Evolutionary conservation across 2,329 filamentous ascomycete genomes (phyloP).

Genomic region (Stachybotrys chartarum): DNA sequence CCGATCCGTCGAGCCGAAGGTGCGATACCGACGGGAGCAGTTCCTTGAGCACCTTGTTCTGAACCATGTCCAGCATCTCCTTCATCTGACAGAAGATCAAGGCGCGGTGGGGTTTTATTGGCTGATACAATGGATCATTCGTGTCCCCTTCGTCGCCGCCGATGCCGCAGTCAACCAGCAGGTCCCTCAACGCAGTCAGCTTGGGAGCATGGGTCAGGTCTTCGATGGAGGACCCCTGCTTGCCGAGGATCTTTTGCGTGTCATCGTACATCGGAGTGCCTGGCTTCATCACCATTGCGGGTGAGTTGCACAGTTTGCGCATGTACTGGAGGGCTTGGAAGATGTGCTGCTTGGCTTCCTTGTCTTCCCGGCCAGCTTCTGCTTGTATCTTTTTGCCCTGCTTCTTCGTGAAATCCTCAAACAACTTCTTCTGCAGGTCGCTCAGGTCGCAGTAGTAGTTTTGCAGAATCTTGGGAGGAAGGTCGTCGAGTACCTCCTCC

Average conservation of each 20-base stretch:
- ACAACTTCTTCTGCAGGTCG: constrained; percentile 88
- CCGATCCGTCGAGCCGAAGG: constrained; percentile 85
- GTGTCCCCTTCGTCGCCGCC: constrained; percentile 62
- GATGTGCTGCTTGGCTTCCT: constrained; percentile 94
- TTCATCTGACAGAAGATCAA: constrained; percentile 99
- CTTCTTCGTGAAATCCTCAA: constrained; percentile 93
- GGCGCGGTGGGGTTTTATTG: constrained; percentile 91
- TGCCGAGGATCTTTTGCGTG: constrained; percentile 72
- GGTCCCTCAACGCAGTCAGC: constrained; percentile 78
- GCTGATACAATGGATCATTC: constrained; percentile 59
- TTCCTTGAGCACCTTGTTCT: constrained; percentile 83
- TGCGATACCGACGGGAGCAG: constrained; percentile 90
- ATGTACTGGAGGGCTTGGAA: constrained; percentile 99
- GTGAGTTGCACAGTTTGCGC: constrained; percentile 98
- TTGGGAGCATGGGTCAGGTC: constrained; percentile 90
- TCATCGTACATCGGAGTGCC: constrained; percentile 85
- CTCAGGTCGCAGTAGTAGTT: constrained; percentile 99
- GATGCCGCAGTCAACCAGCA: constrained; percentile 98
- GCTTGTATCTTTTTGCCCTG: constrained; percentile 83
- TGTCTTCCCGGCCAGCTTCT: constrained; percentile 77
- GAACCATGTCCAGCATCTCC: constrained; percentile 99
- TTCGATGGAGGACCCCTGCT: constrained; percentile 73
- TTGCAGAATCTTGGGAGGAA: constrained; percentile 96
- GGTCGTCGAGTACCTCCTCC: constrained; percentile 92
- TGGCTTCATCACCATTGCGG: constrained; percentile 91